phyloP scores from a whole-genome alignment of 2,329 filamentous ascomycete species.

The Aspergillus neoniger region DNA sequence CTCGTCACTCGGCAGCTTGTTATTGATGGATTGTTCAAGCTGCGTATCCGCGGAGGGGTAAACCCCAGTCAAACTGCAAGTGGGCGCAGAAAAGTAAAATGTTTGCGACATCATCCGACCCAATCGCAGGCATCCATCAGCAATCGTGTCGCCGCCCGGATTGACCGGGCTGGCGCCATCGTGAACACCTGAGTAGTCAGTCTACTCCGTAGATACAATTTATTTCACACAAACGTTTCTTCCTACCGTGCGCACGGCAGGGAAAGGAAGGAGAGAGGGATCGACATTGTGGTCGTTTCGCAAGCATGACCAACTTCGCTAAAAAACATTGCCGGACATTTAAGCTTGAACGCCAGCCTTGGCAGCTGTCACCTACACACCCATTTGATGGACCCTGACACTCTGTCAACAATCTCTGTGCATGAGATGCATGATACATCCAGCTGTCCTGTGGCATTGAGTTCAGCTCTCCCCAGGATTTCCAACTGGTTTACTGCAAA shows the following conservation, averaged over 20 bases:
- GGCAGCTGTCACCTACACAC: conserved; percentile 12
- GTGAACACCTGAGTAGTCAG: neutral
- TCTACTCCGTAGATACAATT: neutral
- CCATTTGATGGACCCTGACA: conserved; percentile 7
- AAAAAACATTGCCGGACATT: conserved; percentile 9
- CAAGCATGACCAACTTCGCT: conserved; percentile 5
- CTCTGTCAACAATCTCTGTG: neutral
- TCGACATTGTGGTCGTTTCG: conserved; percentile 7
- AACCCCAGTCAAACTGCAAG: neutral
- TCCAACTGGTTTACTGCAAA: neutral
- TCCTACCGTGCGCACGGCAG: neutral
- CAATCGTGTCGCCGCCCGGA: neutral
- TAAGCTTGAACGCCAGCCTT: conserved; percentile 22
- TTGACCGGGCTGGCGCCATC: neutral
- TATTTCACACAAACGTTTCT: no score
- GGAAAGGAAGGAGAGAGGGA: neutral
- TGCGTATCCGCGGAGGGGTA: neutral
- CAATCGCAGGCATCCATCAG: neutral
- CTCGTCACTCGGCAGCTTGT: neutral
- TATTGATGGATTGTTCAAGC: conserved; percentile 7
- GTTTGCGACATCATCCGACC: neutral
- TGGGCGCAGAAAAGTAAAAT: neutral
- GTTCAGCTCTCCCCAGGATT: neutral
- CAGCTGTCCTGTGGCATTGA: neutral
- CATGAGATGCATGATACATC: conserved; percentile 1